A percentile compares a stretch with the other conserved stretches of the same genome.
These are phyloP conservation scores for Podaxis mareebaensis DNA, from an alignment of 768 basidiomycete species.

Conservation along the genomic window DNA sequence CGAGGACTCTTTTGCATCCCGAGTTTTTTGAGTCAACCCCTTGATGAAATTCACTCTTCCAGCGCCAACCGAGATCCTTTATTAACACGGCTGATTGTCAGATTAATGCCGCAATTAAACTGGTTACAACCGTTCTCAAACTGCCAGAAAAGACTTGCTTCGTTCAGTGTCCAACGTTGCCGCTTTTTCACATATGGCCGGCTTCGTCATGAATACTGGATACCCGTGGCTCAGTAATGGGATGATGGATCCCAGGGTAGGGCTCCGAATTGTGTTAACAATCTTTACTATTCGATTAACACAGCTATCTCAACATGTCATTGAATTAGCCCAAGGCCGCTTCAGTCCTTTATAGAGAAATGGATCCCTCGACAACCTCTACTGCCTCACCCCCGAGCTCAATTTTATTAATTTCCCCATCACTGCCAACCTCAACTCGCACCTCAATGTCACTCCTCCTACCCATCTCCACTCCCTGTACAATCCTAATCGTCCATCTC, in stretches of 20 bases:
- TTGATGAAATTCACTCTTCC: constrained; percentile 26
- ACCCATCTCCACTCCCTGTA: constrained; percentile 50
- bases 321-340: not conserved
- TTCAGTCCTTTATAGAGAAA: constrained; percentile 6
- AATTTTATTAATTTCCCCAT: constrained; percentile 31
- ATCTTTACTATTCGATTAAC: too few relatives aligned
- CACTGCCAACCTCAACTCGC: constrained; percentile 31
- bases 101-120: constrained; percentile 25
- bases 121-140: constrained; percentile 23
- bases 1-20: constrained; percentile 22
- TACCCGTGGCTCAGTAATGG: too few relatives aligned
- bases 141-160: not conserved
- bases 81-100: constrained; percentile 22
- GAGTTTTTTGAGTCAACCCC: constrained; percentile 22
- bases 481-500: constrained; percentile 35
- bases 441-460: constrained; percentile 43
- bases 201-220: not conserved
- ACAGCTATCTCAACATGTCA: not conserved
- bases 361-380: constrained; percentile 39
- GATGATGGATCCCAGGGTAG: too few relatives aligned
- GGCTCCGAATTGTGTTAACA: too few relatives aligned
- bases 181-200: constrained; percentile 8
- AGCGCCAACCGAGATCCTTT: constrained; percentile 22
- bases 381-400: constrained; percentile 42
- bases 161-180: not conserved